A percentile compares a stretch with the other conserved stretches of the same genome.
Conservation (phyloP, 2,329 filamentous ascomycete genomes). For the Aspergillus pseudoglaucus region DNA sequence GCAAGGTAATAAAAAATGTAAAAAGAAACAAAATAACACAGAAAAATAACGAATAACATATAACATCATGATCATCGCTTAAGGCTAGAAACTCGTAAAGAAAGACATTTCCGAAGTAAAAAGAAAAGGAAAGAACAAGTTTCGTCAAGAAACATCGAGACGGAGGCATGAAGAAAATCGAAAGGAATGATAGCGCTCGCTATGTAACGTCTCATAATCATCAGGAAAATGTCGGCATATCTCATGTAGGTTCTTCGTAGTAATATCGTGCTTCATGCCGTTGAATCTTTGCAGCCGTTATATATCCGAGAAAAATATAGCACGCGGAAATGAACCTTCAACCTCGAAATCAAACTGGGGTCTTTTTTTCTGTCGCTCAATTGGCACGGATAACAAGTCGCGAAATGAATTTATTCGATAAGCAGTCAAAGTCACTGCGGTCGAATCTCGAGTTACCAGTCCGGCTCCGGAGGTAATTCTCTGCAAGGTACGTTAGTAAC, state of each 20-base stretch:
- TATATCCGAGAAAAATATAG: background rate
- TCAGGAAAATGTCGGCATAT: conserved; percentile 20
- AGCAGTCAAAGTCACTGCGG: conserved; percentile 83
- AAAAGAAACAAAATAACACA: conserved; percentile 19
- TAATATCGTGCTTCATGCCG: conserved; percentile 15
- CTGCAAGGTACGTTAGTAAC: conserved; percentile 51
- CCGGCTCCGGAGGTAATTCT: conserved; percentile 77
- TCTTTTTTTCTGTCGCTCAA: conserved; percentile 40
- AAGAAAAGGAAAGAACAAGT: conserved; percentile 8
- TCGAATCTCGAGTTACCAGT: conserved; percentile 71
- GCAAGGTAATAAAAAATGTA: conserved; percentile 16
- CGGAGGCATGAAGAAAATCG: conserved; percentile 11
- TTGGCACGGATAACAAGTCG: conserved; percentile 95
- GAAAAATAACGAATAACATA: conserved; percentile 10
- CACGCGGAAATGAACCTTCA: conserved; percentile 5
- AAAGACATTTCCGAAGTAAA: conserved; percentile 8
- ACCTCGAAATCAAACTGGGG: conserved; percentile 12
- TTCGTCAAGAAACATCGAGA: conserved; percentile 12
- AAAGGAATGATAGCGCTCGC: conserved; percentile 18
- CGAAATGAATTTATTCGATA: conserved; percentile 96
- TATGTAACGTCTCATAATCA: conserved; percentile 18
- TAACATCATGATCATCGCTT: conserved; percentile 6
- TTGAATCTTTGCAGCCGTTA: conserved; percentile 4
- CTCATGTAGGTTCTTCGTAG: conserved; percentile 19
- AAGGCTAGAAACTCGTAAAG: conserved; percentile 6